phyloP scores from a whole-genome alignment of 2,329 filamentous ascomycete genomes.

The Penicillium psychrosexuale region DNA sequence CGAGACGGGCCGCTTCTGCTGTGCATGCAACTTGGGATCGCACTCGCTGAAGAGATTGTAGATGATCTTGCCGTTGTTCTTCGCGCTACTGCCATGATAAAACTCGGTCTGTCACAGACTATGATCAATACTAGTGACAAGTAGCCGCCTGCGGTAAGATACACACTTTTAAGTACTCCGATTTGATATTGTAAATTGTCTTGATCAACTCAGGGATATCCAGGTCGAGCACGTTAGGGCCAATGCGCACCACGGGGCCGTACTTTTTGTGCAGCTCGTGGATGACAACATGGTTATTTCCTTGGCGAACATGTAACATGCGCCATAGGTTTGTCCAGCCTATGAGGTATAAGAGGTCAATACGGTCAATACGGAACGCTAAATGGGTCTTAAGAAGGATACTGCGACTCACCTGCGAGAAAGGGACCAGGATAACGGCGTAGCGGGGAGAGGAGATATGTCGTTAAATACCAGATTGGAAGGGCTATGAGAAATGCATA shows the following conservation, averaged over 20 bases:
- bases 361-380: background rate
- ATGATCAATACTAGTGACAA: background rate
- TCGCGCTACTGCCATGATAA: conserved; percentile 37
- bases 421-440: conserved; percentile 20
- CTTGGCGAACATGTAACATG: conserved; percentile 26
- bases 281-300: conserved; percentile 28
- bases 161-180: conserved; percentile 22
- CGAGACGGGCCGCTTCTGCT: conserved; percentile 39
- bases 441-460: conserved; percentile 19
- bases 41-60: conserved; percentile 42
- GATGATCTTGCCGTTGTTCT: conserved; percentile 36
- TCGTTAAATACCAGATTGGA: conserved; percentile 15
- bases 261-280: conserved; percentile 39
- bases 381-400: background rate
- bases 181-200: conserved; percentile 37
- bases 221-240: conserved; percentile 40
- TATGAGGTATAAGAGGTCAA: conserved; percentile 1
- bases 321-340: conserved; percentile 42
- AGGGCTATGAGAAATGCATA: background rate
- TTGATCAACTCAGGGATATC: conserved; percentile 40
- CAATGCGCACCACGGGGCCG: conserved; percentile 44
- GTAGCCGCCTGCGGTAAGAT: background rate
- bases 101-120: conserved; percentile 34
- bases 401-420: conserved; percentile 17
- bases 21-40: conserved; percentile 33